Evolutionary conservation across 2,329 filamentous ascomycete species (phyloP).

Genomic region (Botryotinia calthae): DNA sequence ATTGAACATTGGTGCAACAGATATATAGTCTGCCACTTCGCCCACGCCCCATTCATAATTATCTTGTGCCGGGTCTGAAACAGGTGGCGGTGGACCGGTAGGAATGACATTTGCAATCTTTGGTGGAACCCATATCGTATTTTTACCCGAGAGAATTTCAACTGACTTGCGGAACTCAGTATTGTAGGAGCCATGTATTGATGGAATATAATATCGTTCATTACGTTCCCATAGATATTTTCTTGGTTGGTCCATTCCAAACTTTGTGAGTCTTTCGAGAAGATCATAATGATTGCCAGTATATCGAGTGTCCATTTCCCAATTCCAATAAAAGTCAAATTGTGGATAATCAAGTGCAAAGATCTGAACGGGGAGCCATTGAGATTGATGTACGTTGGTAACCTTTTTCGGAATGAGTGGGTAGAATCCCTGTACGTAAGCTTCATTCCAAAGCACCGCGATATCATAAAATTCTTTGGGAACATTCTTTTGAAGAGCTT

Average conservation of each 20-base stretch:
- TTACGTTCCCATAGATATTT: constrained; percentile 73
- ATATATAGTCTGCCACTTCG: constrained; percentile 67
- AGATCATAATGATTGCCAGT: constrained; percentile 82
- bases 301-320: constrained; percentile 79
- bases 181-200: constrained; percentile 63
- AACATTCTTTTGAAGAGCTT: constrained; percentile 59
- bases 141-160: constrained; percentile 41
- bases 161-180: constrained; percentile 65
- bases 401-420: constrained; percentile 60
- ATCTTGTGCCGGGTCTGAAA: constrained; percentile 56
- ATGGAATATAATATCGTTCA: constrained; percentile 70
- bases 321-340: constrained; percentile 60
- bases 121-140: constrained; percentile 60
- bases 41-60: constrained; percentile 74
- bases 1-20: constrained; percentile 74
- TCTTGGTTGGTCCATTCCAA: constrained; percentile 65
- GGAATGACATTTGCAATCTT: constrained; percentile 59
- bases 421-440: constrained; percentile 74
- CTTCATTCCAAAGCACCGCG: constrained; percentile 71
- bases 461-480: constrained; percentile 69
- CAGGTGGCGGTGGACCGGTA: constrained; percentile 62
- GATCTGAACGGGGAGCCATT: constrained; percentile 65
- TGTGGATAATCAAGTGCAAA: constrained; percentile 74
- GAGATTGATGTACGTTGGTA: constrained; percentile 36
- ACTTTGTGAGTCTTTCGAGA: constrained; percentile 61